A percentile compares a stretch with the other conserved stretches of the same genome.
phyloP scores from a whole-genome alignment of 164 flowering plant species.

The Cinnamomum chago region DNA sequence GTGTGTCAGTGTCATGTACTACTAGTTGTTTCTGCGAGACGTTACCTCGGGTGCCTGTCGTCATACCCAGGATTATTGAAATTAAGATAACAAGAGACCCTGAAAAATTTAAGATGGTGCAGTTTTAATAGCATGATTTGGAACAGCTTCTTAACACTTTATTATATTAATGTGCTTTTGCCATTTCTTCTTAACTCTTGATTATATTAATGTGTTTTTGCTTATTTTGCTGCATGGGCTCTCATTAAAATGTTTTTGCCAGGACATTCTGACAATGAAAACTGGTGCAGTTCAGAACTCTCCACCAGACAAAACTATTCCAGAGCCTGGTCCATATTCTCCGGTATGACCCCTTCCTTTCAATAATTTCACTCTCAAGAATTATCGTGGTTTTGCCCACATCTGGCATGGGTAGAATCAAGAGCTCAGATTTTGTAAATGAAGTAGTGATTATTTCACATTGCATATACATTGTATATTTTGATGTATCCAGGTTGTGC shows the following conservation, averaged over 20 bases:
- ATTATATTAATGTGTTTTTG: neutral
- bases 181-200: neutral
- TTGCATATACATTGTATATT: too few relatives aligned
- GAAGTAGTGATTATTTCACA: too few relatives aligned
- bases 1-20: too few relatives aligned
- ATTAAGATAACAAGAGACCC: neutral
- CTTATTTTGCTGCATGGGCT: neutral
- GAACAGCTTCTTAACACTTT: neutral
- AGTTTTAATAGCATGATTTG: neutral
- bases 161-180: neutral
- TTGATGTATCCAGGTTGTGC: too few relatives aligned
- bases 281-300: constrained; percentile 93
- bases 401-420: too few relatives aligned
- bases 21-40: too few relatives aligned
- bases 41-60: too few relatives aligned
- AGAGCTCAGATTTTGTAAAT: too few relatives aligned
- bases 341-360: constrained; percentile 54
- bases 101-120: neutral
- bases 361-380: too few relatives aligned
- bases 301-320: constrained; percentile 68
- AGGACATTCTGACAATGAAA: constrained; percentile 80
- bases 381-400: too few relatives aligned
- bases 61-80: too few relatives aligned
- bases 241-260: constrained; percentile 10
- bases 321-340: constrained; percentile 94